phyloP scores from a whole-genome alignment of 23 red algal genomes.

The Gracilaria caudata region DNA sequence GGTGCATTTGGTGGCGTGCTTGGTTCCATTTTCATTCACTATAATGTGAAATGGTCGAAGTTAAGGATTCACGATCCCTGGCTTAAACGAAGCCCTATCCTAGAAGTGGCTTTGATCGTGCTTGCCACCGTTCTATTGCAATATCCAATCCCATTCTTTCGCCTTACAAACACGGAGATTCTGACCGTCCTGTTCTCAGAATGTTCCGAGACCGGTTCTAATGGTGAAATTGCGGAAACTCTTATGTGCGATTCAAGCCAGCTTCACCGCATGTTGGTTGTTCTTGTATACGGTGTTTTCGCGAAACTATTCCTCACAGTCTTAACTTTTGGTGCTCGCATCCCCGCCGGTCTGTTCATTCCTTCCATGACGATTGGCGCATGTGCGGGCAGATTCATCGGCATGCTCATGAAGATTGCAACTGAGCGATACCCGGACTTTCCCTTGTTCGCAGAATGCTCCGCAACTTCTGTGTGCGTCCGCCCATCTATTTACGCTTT shows the following conservation, averaged over 20 bases:
- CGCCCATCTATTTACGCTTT: constrained; percentile 82
- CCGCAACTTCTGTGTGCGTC: constrained; percentile 71
- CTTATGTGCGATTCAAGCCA: constrained; percentile 67
- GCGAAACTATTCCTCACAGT: constrained; percentile 77
- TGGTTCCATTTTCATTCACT: constrained; percentile 86
- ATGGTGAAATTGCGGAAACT: constrained; percentile 44
- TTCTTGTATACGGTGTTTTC: constrained; percentile 60
- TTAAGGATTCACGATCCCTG: constrained; percentile 52
- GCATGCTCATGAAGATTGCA: constrained; percentile 48
- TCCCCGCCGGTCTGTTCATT: constrained; percentile 89
- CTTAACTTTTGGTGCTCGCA: constrained; percentile 83
- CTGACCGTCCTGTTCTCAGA: constrained; percentile 68
- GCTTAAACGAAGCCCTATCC: constrained; percentile 63
- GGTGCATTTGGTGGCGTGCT: constrained; percentile 82
- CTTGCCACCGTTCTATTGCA: constrained; percentile 64
- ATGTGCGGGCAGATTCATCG: constrained; percentile 70
- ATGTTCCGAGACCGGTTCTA: constrained; percentile 48
- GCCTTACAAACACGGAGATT: constrained; percentile 82
- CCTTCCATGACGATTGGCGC: constrained; percentile 92
- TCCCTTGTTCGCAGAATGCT: constrained; percentile 73
- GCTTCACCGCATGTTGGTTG: constrained; percentile 32
- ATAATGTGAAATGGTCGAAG: constrained; percentile 86
- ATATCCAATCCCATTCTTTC: constrained; percentile 68
- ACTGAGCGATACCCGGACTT: constrained; percentile 58
- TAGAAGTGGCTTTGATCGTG: constrained; percentile 67